Evolutionary conservation across 176 grass and related monocot species (phyloP).

Genomic region (Metroxylon sagu): DNA sequence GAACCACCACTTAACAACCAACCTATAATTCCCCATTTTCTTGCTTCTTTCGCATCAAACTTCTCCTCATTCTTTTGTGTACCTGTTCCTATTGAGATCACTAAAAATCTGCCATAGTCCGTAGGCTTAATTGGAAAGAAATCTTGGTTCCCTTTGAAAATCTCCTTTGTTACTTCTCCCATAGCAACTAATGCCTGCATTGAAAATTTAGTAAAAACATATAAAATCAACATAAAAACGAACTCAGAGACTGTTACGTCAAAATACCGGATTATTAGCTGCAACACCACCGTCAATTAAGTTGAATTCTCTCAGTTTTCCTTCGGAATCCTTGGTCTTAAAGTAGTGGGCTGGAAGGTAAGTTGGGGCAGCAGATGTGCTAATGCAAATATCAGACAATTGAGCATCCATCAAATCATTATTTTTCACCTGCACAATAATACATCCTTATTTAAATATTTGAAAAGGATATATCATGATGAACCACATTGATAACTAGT

Average conservation of each 20-base stretch:
- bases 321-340: background rate
- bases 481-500: no score
- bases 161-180: background rate
- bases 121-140: background rate
- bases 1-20: background rate
- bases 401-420: background rate
- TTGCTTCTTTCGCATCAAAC: background rate
- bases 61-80: background rate
- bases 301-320: background rate
- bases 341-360: constrained; percentile 4
- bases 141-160: background rate
- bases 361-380: constrained; percentile 6
- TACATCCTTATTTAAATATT: no score
- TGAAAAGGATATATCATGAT: no score
- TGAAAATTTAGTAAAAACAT: no score
- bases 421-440: background rate
- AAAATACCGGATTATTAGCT: constrained; percentile 2
- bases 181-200: background rate
- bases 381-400: constrained; percentile 3
- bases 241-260: background rate
- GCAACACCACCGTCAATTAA: constrained; percentile 1
- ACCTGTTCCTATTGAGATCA: background rate
- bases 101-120: background rate
- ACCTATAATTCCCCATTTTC: background rate
- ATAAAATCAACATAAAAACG: background rate